phyloP scores from a whole-genome alignment of 2,329 filamentous ascomycete species.

The Fusarium humuli region DNA sequence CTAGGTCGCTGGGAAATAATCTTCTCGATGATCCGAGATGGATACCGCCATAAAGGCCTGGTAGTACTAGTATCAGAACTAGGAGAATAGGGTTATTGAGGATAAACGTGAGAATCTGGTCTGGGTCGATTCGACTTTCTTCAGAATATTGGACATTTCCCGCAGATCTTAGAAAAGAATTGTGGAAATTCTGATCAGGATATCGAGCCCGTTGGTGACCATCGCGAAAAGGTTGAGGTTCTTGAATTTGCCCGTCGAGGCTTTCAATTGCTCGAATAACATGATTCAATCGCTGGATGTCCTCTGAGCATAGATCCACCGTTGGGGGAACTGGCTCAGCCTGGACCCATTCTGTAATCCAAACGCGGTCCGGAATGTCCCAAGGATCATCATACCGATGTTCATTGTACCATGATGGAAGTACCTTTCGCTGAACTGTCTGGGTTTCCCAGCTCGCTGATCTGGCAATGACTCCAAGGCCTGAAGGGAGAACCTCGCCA shows the following conservation, averaged over 20 bases:
- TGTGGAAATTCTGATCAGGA: neutral
- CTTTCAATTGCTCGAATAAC: neutral
- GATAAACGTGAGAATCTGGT: neutral
- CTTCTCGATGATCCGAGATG: neutral
- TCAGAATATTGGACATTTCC: neutral
- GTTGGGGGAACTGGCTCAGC: neutral
- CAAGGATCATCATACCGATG: neutral
- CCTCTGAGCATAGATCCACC: neutral
- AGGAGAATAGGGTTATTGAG: neutral
- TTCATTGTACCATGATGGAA: neutral
- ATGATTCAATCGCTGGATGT: neutral
- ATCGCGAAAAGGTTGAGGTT: neutral
- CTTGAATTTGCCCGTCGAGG: neutral
- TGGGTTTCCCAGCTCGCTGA: neutral
- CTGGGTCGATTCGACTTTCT: neutral
- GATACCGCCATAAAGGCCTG: neutral
- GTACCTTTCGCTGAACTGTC: neutral
- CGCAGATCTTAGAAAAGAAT: rapidly evolving
- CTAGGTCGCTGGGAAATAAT: neutral
- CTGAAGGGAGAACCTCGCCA: neutral
- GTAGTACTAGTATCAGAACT: neutral
- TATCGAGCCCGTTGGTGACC: neutral
- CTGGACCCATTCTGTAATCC: neutral
- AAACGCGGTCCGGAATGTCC: neutral
- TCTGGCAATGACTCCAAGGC: neutral